Conservation (phyloP, 768 basidiomycete species). For the Naganishia friedmannii region DNA sequence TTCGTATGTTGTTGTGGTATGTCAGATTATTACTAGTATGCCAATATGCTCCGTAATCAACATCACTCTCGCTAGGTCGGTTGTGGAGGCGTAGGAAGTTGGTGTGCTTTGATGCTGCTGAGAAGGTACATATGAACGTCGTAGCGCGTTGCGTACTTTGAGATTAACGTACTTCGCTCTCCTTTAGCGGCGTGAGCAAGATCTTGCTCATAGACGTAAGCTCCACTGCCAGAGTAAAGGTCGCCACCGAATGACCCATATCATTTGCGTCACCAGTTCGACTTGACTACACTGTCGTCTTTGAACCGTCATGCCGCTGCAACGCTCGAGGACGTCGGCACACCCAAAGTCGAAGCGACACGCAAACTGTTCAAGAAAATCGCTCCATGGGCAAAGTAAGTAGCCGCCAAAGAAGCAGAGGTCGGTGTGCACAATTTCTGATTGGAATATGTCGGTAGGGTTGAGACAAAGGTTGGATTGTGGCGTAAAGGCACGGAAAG, state of each 20-base stretch:
- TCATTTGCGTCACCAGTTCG: constrained; percentile 65
- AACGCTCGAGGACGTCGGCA: constrained; percentile 81
- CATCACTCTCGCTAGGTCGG: constrained; percentile 54
- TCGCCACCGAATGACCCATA: neutral
- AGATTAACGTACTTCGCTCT: neutral
- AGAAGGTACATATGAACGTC: constrained; percentile 61
- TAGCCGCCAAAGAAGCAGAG: neutral
- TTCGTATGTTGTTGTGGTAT: constrained; percentile 74
- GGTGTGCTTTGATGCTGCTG: constrained; percentile 89
- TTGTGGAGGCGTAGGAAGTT: constrained; percentile 94
- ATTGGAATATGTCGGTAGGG: constrained; percentile 42
- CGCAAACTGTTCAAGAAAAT: constrained; percentile 64
- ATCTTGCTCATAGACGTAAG: constrained; percentile 50
- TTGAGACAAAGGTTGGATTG: constrained; percentile 77
- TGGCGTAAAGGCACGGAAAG: constrained; percentile 76
- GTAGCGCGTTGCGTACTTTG: neutral
- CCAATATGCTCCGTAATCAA: neutral
- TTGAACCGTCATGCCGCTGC: constrained; percentile 94
- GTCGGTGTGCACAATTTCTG: too few relatives aligned
- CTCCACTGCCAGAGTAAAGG: neutral
- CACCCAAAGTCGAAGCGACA: constrained; percentile 82
- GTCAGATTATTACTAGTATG: neutral
- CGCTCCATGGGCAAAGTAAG: constrained; percentile 71
- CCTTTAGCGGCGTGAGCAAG: constrained; percentile 47
- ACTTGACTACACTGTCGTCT: constrained; percentile 90